Conservation (phyloP, 768 basidiomycete species). For the Tricholoma matsutake region DNA sequence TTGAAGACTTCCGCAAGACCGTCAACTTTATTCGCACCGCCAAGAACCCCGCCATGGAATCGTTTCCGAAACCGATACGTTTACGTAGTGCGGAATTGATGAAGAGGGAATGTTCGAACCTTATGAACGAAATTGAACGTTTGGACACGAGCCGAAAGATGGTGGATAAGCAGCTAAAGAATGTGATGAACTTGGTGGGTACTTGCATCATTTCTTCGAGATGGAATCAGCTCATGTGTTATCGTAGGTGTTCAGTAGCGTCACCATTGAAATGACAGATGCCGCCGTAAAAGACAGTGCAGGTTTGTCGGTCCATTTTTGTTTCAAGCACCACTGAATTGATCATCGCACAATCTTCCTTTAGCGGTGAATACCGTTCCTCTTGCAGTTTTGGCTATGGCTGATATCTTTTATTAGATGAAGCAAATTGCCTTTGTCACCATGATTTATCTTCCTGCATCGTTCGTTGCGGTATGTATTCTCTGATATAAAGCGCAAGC, state of each 20-base stretch:
- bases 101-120: constrained; percentile 45
- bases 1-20: constrained; percentile 45
- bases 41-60: constrained; percentile 48
- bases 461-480: constrained; percentile 43
- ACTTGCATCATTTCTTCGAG: neutral
- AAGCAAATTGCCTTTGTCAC: constrained; percentile 60
- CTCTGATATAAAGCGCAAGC: neutral
- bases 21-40: constrained; percentile 43
- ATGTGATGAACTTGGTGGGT: constrained; percentile 50
- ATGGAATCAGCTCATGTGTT: neutral
- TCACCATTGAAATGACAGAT: constrained; percentile 56
- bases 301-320: constrained; percentile 25
- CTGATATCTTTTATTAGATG: constrained; percentile 32
- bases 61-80: constrained; percentile 24
- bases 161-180: constrained; percentile 49
- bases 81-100: constrained; percentile 32
- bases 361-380: constrained; percentile 19
- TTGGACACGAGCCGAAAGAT: constrained; percentile 36
- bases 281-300: constrained; percentile 48
- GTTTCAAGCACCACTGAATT: neutral
- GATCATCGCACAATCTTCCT: neutral
- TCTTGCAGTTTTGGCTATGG: neutral
- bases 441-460: constrained; percentile 60
- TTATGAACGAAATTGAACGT: constrained; percentile 49
- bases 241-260: constrained; percentile 52